Conservation (phyloP, 2,329 filamentous ascomycete genomes). For the Ceratocystiopsis brevicomis region DNA sequence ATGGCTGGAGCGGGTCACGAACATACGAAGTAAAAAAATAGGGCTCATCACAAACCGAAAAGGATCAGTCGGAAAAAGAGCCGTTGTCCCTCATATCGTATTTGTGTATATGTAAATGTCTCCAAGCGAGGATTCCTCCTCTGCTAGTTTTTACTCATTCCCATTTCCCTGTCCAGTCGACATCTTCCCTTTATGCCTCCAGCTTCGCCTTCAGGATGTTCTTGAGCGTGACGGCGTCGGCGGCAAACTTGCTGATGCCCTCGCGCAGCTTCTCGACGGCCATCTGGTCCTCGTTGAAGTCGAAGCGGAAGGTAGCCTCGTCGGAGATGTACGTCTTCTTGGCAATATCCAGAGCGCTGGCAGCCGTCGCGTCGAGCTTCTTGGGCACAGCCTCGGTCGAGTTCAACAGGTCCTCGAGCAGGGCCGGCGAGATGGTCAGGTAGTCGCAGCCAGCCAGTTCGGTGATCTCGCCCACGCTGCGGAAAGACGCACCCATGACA, state of each 20-base stretch:
- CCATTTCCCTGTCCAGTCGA: background rate
- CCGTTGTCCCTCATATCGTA: background rate
- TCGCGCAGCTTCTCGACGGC: constrained; percentile 97
- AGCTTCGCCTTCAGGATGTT: constrained; percentile 80
- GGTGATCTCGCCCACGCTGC: constrained; percentile 88
- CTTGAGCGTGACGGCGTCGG: constrained; percentile 89
- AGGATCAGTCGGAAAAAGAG: too few species aligned
- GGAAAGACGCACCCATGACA: constrained; percentile 98
- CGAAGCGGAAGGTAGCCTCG: constrained; percentile 87
- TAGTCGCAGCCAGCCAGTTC: constrained; percentile 98
- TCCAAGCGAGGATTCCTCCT: background rate
- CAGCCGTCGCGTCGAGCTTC: constrained; percentile 66
- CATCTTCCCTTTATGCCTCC: constrained; percentile 6
- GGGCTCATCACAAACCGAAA: too few species aligned
- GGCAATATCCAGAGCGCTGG: constrained; percentile 52
- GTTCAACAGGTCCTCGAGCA: constrained; percentile 87
- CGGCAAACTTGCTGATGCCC: constrained; percentile 98
- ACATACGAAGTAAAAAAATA: too few species aligned
- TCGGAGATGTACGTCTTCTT: constrained; percentile 84
- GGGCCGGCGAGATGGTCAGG: constrained; percentile 88
- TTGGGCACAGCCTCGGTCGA: constrained; percentile 63
- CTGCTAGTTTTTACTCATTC: too few species aligned
- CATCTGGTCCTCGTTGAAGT: constrained; percentile 99
- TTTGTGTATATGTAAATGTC: background rate
- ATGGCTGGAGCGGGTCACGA: too few species aligned